A percentile compares a stretch with the other conserved stretches of the same genome.
Evolutionary conservation across 2,329 filamentous ascomycete genomes (phyloP).

Genomic region (Alternaria sp.): DNA sequence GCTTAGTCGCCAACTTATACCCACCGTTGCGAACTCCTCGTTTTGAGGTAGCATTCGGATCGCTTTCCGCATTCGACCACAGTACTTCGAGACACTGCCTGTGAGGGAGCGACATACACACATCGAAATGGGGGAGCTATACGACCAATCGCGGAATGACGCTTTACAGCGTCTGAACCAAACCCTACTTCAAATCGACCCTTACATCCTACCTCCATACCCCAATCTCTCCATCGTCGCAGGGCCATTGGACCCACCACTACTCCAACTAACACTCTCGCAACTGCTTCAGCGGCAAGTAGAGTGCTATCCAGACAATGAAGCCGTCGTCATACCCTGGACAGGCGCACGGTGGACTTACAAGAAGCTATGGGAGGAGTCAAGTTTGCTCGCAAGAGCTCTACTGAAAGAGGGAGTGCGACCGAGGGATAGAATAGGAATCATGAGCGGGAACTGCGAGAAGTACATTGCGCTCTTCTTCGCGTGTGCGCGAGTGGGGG

Average conservation of each 20-base stretch:
- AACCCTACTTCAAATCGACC: conserved; percentile 48
- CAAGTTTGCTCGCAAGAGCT: conserved; percentile 48
- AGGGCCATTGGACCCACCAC: conserved; percentile 71
- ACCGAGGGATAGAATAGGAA: conserved; percentile 72
- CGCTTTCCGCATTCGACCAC: not conserved
- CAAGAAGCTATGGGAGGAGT: conserved; percentile 48
- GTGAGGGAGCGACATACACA: not conserved
- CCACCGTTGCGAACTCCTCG: conserved; percentile 13
- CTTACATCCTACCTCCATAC: conserved; percentile 47
- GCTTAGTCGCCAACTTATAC: conserved; percentile 17
- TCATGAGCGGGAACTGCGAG: conserved; percentile 72
- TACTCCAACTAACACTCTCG: conserved; percentile 74
- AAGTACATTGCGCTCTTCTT: conserved; percentile 73
- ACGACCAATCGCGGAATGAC: conserved; percentile 36
- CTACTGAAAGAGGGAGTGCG: conserved; percentile 71
- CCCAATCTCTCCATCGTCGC: conserved; percentile 66
- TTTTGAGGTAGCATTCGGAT: not conserved
- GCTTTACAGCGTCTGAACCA: conserved; percentile 46
- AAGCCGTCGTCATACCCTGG: conserved; percentile 78
- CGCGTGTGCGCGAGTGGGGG: conserved; percentile 63
- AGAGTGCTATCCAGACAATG: conserved; percentile 67
- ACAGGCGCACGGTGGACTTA: conserved; percentile 76
- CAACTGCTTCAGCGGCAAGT: conserved; percentile 76
- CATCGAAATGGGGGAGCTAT: conserved; percentile 32
- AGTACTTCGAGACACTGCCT: not conserved